Evolutionary conservation across 371 early-diverging fungal species (phyloP).

Genomic region (Chytridium lagenaria): DNA sequence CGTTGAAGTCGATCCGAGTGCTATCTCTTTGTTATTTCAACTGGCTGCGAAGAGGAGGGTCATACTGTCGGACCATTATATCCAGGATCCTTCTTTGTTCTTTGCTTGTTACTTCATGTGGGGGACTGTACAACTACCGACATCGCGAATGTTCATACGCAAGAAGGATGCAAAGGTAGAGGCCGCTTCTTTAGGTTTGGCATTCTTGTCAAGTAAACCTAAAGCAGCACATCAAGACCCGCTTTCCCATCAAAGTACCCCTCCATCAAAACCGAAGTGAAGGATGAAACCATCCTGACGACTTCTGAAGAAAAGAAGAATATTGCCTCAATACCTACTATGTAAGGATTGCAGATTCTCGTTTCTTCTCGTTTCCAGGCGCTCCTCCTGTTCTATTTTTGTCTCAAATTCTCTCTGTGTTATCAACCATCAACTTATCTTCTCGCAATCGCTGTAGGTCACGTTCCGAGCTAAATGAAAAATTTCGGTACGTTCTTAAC

Average conservation of each 20-base stretch:
- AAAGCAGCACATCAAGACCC: background rate
- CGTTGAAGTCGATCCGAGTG: too few species aligned
- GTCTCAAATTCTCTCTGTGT: too few species aligned
- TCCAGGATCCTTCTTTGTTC: background rate
- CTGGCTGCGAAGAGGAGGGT: background rate
- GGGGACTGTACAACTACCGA: background rate
- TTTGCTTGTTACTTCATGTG: slow-evolving; percentile 1
- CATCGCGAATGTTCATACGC: background rate
- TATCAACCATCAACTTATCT: too few species aligned
- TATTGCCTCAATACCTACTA: background rate
- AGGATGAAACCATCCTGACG: background rate
- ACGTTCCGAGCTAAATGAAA: background rate
- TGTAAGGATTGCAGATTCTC: too few species aligned
- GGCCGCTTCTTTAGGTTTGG: background rate
- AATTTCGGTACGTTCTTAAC: background rate
- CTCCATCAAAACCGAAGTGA: background rate
- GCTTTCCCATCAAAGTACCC: background rate
- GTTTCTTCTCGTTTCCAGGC: too few species aligned
- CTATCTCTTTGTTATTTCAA: too few species aligned
- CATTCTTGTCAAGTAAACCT: too few species aligned
- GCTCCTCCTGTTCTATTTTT: too few species aligned
- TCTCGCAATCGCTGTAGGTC: too few species aligned
- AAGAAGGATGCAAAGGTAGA: slow-evolving; percentile 12
- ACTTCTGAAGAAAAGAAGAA: background rate
- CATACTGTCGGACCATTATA: background rate